Conservation (phyloP, 129 eudicot species). For the Smallanthus sonchifolius region DNA sequence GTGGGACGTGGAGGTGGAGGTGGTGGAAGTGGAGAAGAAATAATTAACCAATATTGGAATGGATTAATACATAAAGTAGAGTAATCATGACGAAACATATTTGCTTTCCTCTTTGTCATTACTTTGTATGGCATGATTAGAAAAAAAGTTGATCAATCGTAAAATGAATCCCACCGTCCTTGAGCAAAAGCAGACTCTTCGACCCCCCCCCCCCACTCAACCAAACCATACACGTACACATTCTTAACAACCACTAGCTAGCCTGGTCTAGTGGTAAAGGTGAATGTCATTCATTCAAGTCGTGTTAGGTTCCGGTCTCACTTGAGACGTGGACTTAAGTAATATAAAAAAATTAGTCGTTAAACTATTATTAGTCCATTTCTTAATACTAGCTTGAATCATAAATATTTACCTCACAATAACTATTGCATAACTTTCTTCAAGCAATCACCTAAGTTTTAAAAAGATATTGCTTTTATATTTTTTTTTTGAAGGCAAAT, state of each 20-base stretch:
- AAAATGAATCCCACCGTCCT: slow-evolving; percentile 17
- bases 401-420: too few species aligned
- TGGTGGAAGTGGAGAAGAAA: slow-evolving; percentile 66
- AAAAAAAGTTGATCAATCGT: slow-evolving; percentile 33
- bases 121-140: slow-evolving; percentile 50
- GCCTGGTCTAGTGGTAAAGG: too few species aligned
- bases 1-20: too few species aligned
- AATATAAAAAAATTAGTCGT: too few species aligned
- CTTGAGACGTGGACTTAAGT: too few species aligned
- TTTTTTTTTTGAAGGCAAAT: too few species aligned
- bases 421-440: neutral
- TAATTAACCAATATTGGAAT: slow-evolving; percentile 33
- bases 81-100: slow-evolving; percentile 39
- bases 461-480: neutral
- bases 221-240: neutral
- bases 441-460: neutral
- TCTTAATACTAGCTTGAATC: too few species aligned
- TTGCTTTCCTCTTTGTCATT: slow-evolving; percentile 61
- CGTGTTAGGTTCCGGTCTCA: too few species aligned
- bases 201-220: neutral
- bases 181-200: neutral
- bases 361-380: neutral
- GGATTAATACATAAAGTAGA: slow-evolving; percentile 35
- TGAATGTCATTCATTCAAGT: too few species aligned
- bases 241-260: too few species aligned